Evolutionary conservation across 805 yeast genomes (phyloP).

Genomic region (Saccharomycodes ludwigii): DNA sequence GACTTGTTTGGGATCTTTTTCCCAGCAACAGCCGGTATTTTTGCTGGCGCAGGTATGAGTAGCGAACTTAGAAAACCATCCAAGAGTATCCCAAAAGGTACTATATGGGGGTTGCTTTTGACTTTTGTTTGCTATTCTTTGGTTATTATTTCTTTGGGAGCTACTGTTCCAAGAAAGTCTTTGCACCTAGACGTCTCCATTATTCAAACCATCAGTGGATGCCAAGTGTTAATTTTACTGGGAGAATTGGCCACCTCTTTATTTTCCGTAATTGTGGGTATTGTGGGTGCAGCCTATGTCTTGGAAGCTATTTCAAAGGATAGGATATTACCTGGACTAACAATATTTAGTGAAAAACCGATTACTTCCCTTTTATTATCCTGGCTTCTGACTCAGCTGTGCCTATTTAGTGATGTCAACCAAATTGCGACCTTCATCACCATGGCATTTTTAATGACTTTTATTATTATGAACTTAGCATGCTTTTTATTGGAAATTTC

Average conservation of each 20-base stretch:
- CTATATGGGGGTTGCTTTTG: constrained; percentile 66
- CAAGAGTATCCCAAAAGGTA: constrained; percentile 85
- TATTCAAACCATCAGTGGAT: constrained; percentile 66
- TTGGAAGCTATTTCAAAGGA: constrained; percentile 88
- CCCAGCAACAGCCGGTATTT: constrained; percentile 97
- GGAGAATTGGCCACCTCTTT: constrained; percentile 92
- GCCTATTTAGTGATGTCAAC: constrained; percentile 81
- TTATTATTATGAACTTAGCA: constrained; percentile 86
- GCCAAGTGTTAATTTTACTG: constrained; percentile 53
- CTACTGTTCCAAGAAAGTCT: constrained; percentile 67
- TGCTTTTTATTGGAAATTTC: constrained; percentile 81
- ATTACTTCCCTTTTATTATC: constrained; percentile 57
- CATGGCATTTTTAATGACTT: constrained; percentile 95
- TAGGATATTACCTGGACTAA: constrained; percentile 69
- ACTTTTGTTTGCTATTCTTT: constrained; percentile 66
- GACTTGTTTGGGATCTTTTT: constrained; percentile 90
- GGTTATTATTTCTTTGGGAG: constrained; percentile 76
- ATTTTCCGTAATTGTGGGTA: constrained; percentile 89
- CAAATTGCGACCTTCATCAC: constrained; percentile 91
- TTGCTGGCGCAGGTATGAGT: constrained; percentile 98
- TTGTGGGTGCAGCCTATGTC: constrained; percentile 89
- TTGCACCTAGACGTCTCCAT: constrained; percentile 72
- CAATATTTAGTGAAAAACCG: constrained; percentile 53
- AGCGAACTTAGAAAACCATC: constrained; percentile 86
- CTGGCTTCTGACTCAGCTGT: constrained; percentile 73